Evolutionary conservation across 2,329 filamentous ascomycete genomes (phyloP).

Genomic region (Paraphoma sp.): DNA sequence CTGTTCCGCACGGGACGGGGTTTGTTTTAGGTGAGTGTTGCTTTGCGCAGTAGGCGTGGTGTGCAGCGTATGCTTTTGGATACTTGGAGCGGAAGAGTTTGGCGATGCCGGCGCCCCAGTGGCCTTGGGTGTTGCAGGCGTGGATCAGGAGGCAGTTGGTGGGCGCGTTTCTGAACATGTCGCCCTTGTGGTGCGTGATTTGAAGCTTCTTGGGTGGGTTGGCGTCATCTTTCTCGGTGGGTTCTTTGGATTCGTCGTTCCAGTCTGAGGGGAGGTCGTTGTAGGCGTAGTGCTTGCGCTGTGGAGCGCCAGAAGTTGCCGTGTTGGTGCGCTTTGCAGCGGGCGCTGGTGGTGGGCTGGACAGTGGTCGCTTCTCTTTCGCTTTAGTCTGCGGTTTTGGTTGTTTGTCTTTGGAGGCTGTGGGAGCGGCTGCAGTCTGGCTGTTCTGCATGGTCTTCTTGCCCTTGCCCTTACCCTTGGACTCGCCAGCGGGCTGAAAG

Average conservation of each 20-base stretch:
- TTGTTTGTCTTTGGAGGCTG: neutral
- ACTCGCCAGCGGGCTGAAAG: neutral
- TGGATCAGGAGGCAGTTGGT: slow-evolving; percentile 61
- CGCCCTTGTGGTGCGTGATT: slow-evolving; percentile 44
- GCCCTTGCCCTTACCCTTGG: neutral
- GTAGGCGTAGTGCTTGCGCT: slow-evolving; percentile 7
- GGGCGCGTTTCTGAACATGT: slow-evolving; percentile 61
- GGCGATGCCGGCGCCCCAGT: slow-evolving; percentile 67
- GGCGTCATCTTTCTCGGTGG: neutral
- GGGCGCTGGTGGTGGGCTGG: neutral
- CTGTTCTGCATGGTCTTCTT: neutral
- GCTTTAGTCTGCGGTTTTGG: neutral
- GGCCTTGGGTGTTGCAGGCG: slow-evolving; percentile 65
- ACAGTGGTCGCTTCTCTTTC: neutral
- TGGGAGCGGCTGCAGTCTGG: neutral
- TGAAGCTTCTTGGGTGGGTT: slow-evolving; percentile 1
- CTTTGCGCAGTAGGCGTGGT: slow-evolving; percentile 56
- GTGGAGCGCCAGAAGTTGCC: neutral
- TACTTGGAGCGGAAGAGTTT: slow-evolving; percentile 57
- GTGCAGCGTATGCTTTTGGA: slow-evolving; percentile 57
- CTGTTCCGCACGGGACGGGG: slow-evolving; percentile 52
- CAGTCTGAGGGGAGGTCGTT: slow-evolving; percentile 10
- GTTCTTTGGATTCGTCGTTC: neutral
- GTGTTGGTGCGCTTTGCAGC: slow-evolving; percentile 6
- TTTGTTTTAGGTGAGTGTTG: slow-evolving; percentile 22